These are phyloP conservation scores for Mrakia frigida DNA, from an alignment of 768 basidiomycete species.

Conservation along the genomic window DNA sequence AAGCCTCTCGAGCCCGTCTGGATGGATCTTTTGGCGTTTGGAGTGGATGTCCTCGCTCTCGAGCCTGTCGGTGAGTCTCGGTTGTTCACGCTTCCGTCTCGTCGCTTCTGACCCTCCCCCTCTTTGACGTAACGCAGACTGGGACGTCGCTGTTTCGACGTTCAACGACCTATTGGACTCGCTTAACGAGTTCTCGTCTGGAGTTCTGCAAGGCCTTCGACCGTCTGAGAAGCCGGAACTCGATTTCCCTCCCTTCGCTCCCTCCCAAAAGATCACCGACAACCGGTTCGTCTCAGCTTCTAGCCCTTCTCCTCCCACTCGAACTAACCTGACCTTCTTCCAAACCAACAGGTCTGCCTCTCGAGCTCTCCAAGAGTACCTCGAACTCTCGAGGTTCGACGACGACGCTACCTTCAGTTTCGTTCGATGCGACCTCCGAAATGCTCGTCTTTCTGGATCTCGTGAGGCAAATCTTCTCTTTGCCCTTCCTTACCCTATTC, in stretches of 20 bases:
- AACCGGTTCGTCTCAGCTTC: neutral
- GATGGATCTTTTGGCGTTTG: neutral
- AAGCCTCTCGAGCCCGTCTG: slow-evolving; percentile 5
- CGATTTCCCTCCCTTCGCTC: slow-evolving; percentile 18
- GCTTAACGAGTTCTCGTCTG: slow-evolving; percentile 1
- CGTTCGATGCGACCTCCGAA: slow-evolving; percentile 8
- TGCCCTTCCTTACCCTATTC: neutral
- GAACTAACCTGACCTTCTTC: too few relatives aligned
- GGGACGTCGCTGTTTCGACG: neutral
- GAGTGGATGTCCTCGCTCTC: neutral
- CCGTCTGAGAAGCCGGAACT: neutral
- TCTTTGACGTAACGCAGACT: neutral
- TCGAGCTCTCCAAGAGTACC: slow-evolving; percentile 16
- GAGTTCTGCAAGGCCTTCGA: neutral
- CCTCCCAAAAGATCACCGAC: neutral
- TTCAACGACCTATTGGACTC: neutral
- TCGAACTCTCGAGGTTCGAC: slow-evolving; percentile 14
- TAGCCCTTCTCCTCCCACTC: neutral
- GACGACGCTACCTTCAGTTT: neutral
- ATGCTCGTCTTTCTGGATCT: neutral
- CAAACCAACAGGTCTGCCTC: neutral
- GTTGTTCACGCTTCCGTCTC: too few relatives aligned
- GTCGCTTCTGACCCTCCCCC: neutral
- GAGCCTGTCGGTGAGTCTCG: neutral
- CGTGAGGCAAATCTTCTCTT: neutral